Evolutionary conservation across 2,329 filamentous ascomycete species (phyloP).

Genomic region (Paracorniculantispora psalliotae): DNA sequence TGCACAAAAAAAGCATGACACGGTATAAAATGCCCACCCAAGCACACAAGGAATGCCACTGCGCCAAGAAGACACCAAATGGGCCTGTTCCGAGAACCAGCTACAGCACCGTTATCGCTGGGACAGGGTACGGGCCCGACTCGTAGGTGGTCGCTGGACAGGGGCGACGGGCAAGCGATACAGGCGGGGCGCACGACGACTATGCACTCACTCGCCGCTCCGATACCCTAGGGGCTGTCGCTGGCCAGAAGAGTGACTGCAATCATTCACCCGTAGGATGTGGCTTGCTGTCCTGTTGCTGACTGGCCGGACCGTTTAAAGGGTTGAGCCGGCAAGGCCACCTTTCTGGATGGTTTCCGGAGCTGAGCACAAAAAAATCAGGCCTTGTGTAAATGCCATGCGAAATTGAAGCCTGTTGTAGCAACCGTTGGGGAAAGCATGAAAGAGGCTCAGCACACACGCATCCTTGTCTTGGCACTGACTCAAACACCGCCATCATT

Average conservation of each 20-base stretch:
- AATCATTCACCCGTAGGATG: background rate
- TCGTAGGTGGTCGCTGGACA: background rate
- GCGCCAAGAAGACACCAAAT: background rate
- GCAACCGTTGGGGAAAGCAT: background rate
- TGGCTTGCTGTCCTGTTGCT: background rate
- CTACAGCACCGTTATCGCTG: background rate
- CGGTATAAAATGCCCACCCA: background rate
- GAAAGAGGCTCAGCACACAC: background rate
- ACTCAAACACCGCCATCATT: background rate
- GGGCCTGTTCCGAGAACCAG: background rate
- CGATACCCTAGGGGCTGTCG: background rate
- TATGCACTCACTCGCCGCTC: background rate
- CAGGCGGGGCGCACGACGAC: background rate
- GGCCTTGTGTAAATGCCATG: background rate
- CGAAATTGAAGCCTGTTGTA: background rate
- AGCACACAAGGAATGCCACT: background rate
- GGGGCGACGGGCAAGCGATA: slow-evolving; percentile 10
- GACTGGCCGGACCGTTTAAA: background rate
- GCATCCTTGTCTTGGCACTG: slow-evolving; percentile 3
- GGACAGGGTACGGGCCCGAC: background rate
- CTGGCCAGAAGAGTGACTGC: no score
- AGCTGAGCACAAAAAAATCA: background rate
- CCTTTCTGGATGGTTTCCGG: background rate
- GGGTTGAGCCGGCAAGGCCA: background rate
- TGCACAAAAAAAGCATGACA: background rate